Evolutionary conservation across 306 rosid genomes (phyloP), one percentile per base, ranked within the genome.

Genomic region (Acacia crassicarpa): DNA sequence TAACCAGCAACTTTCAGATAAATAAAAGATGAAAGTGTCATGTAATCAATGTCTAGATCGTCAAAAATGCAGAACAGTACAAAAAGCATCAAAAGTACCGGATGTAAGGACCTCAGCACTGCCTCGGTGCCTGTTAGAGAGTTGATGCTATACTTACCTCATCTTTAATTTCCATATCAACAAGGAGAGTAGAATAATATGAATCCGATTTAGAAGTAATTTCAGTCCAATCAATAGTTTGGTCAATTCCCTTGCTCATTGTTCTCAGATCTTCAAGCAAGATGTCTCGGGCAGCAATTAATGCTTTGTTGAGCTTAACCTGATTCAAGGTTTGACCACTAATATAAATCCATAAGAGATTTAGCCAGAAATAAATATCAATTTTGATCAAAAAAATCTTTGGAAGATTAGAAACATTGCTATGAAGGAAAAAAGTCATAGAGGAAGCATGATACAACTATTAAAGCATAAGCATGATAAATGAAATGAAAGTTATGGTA

Each of bases 251-350:
- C 66, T 87, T 82, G 90, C 97, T 90, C 51, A 95, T 83, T 83
- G 84, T 90, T 84, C 75, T 92, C 54, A 95, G 86, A 86, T 93
- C 96, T 84, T 95, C 96, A 81, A 92, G 93, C 88, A 95, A 81
- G 48, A 85, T 86, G 84, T 90, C 93, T 74, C 91, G 93, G 38
- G 98, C 93, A 84, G 89, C 78, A 84, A 87, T 66, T 83, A 95
- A 84, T 67, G 94, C 91, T 84, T 95, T 93, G 78, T 88, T 77
- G 83, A 91, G 94, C 87, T 84, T 84, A 85, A 85, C 87, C 82
- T 83, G 82, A 61, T 88, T 88, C 56, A 53, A 80, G 79, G 71
- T 81, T 76, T 62, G 68, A 83, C 56, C 72, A 77, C 58, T 35
- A 62, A 40, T 67, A 80, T 62, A 75, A 72, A 72, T 71, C 56